A percentile compares a stretch with the other conserved stretches of the same genome.
Evolutionary conservation across 192 early-diverging fungal species (phyloP).

Genomic region (Oehlia diaphana): DNA sequence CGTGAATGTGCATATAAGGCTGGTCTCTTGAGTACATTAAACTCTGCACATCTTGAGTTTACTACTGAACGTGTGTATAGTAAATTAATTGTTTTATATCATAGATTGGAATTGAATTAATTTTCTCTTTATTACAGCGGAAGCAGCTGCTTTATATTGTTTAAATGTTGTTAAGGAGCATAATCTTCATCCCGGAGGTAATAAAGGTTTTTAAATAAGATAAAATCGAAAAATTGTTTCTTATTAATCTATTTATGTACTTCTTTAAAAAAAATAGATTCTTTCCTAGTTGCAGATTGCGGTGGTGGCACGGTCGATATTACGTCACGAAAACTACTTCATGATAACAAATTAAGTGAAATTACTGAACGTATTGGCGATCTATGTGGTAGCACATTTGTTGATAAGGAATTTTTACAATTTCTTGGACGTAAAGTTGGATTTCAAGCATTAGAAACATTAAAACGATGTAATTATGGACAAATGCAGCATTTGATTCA

Average conservation of each 20-base stretch:
- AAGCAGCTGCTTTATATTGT: constrained; percentile 22
- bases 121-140: too few species aligned
- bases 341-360: neutral
- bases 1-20: neutral
- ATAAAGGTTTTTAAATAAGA: too few species aligned
- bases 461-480: constrained; percentile 6
- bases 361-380: constrained; percentile 16
- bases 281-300: constrained; percentile 15
- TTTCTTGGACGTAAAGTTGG: constrained; percentile 13
- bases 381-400: constrained; percentile 14
- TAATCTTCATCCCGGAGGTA: constrained; percentile 16
- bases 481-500: constrained; percentile 15
- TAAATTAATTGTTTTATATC: neutral
- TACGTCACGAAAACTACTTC: neutral
- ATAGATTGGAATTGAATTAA: neutral
- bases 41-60: neutral
- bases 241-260: too few species aligned
- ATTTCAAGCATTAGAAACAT: neutral
- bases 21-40: neutral
- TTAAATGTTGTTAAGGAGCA: neutral
- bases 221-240: too few species aligned
- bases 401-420: constrained; percentile 16
- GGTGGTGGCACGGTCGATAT: constrained; percentile 21
- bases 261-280: neutral
- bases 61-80: constrained; percentile 1